Conservation (phyloP, 768 basidiomycete species). For the Russula emetica region DNA sequence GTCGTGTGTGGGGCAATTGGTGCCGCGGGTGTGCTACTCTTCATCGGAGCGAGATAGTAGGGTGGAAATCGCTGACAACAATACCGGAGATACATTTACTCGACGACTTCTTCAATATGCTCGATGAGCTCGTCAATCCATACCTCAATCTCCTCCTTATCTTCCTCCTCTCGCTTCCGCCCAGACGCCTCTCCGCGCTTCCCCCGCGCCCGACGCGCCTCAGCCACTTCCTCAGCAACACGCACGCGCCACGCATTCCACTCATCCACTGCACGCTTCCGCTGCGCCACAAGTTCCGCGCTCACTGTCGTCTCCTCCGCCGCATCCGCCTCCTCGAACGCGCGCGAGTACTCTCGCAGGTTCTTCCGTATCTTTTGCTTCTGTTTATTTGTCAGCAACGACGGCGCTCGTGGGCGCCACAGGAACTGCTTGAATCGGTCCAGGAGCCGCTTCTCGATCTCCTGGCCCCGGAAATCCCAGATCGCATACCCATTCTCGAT, state of each 20-base stretch:
- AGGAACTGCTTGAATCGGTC: conserved; percentile 99
- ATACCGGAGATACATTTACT: conserved; percentile 32
- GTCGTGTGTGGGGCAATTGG: no score
- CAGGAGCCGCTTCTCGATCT: conserved; percentile 79
- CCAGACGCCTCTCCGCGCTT: conserved; percentile 31
- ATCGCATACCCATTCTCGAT: conserved; percentile 94
- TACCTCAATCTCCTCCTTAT: conserved; percentile 87
- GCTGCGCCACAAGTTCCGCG: conserved; percentile 85
- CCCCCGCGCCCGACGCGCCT: conserved; percentile 45
- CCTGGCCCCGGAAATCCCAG: conserved; percentile 98
- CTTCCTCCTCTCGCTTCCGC: conserved; percentile 45
- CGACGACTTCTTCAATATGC: conserved; percentile 73
- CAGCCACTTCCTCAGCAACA: conserved; percentile 61
- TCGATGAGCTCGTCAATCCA: conserved; percentile 93
- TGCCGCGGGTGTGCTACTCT: no score
- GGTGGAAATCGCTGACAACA: not conserved
- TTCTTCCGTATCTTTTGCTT: conserved; percentile 84
- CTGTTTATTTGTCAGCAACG: conserved; percentile 80
- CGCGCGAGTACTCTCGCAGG: conserved; percentile 83
- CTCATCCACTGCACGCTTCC: conserved; percentile 91
- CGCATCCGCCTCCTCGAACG: conserved; percentile 96
- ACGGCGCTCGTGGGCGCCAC: conserved; percentile 94
- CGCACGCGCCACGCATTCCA: conserved; percentile 96
- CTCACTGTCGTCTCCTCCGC: conserved; percentile 92
- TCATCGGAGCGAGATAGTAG: no score